Percentiles rank a stretch among this genome's conserved stretches.
phyloP scores from a whole-genome alignment of 2,329 filamentous ascomycete species.

The Phialocephala sp. region DNA sequence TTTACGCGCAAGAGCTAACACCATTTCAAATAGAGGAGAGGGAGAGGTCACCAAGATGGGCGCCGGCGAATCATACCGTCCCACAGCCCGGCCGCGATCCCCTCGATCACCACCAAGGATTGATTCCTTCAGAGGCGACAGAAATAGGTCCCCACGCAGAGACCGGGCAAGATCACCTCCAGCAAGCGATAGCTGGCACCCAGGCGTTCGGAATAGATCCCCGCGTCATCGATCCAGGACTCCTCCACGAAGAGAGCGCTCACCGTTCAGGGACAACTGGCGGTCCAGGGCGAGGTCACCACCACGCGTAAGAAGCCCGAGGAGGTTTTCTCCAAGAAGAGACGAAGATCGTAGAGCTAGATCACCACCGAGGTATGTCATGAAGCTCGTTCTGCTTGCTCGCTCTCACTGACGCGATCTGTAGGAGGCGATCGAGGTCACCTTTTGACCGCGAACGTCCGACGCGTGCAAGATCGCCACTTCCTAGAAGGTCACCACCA shows the following conservation, averaged over 20 bases:
- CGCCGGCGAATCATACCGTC: conserved; percentile 44
- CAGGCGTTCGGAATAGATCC: conserved; percentile 38
- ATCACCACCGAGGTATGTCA: conserved; percentile 44
- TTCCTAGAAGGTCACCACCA: conserved; percentile 42
- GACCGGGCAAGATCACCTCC: conserved; percentile 37
- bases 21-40: conserved; percentile 36
- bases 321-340: conserved; percentile 45
- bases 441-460: conserved; percentile 43
- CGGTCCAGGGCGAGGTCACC: conserved; percentile 39
- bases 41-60: conserved; percentile 44
- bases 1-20: conserved; percentile 19
- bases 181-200: conserved; percentile 39
- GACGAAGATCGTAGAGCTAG: conserved; percentile 46
- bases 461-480: conserved; percentile 41
- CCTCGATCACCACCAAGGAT: conserved; percentile 34
- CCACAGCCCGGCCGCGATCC: conserved; percentile 37
- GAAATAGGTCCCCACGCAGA: conserved; percentile 36
- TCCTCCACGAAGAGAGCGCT: conserved; percentile 40
- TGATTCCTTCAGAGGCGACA: conserved; percentile 37
- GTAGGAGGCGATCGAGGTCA: conserved; percentile 44
- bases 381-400: conserved; percentile 18
- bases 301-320: conserved; percentile 34
- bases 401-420: conserved; percentile 4
- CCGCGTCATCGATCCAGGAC: conserved; percentile 42
- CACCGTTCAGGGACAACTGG: conserved; percentile 39